Percentiles rank a stretch among this genome's conserved stretches.
phyloP scores from a whole-genome alignment of 345 rosid species.

The Brassica napus region Da-Ae NC_063447.1:57320501-57321000 shows the following conservation, averaged over 20 bases:
- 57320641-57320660: constrained; percentile 61
- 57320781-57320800: constrained; percentile 57
- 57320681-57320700: constrained; percentile 83
- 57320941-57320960: constrained; percentile 73
- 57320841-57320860: constrained; percentile 71
- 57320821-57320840: constrained; percentile 80
- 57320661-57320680: constrained; percentile 67
- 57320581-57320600: constrained; percentile 46
- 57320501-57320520: constrained; percentile 90
- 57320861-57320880: constrained; percentile 74
- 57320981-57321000: constrained; percentile 79
- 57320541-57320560: constrained; percentile 89
- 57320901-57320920: constrained; percentile 77
- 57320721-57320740: constrained; percentile 39
- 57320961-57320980: constrained; percentile 65
- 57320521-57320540: constrained; percentile 72
- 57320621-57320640: constrained; percentile 68
- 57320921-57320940: constrained; percentile 87
- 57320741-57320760: constrained; percentile 44
- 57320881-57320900: constrained; percentile 52
- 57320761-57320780: constrained; percentile 60
- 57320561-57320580: constrained; percentile 78
- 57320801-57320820: constrained; percentile 52
- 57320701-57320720: constrained; percentile 57
- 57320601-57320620: constrained; percentile 31